Conservation (phyloP, 768 basidiomycete species). For the Termitomyces sp. region DNA sequence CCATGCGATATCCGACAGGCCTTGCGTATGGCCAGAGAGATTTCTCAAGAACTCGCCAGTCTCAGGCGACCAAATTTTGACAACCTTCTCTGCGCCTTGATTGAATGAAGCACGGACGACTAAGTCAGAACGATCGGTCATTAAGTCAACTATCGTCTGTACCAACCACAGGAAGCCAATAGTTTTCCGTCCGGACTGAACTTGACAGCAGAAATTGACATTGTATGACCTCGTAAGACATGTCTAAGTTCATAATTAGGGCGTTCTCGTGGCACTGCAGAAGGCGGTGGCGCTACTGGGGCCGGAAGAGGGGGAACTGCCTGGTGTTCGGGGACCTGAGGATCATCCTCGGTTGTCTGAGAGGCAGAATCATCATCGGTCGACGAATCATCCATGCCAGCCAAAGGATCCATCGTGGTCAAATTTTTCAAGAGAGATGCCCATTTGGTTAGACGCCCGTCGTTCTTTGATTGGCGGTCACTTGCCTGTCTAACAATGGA, state of each 20-base stretch:
- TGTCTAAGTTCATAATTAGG: slow-evolving; percentile 71
- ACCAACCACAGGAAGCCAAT: slow-evolving; percentile 84
- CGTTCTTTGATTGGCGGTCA: slow-evolving; percentile 12
- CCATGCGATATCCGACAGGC: slow-evolving; percentile 88
- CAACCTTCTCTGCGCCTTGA: slow-evolving; percentile 67
- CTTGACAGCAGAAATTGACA: slow-evolving; percentile 83
- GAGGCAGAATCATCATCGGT: slow-evolving; percentile 65
- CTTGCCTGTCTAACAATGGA: slow-evolving; percentile 12
- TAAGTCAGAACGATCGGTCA: slow-evolving; percentile 11
- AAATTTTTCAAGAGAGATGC: slow-evolving; percentile 10
- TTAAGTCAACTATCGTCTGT: slow-evolving; percentile 10
- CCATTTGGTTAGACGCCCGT: slow-evolving; percentile 14
- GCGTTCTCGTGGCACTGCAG: slow-evolving; percentile 32
- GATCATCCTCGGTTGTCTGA: slow-evolving; percentile 83
- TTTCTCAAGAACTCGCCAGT: slow-evolving; percentile 76
- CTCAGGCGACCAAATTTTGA: slow-evolving; percentile 82
- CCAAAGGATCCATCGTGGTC: slow-evolving; percentile 36
- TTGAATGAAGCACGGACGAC: background rate
- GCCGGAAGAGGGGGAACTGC: slow-evolving; percentile 27
- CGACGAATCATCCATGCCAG: slow-evolving; percentile 47
- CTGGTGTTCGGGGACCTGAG: slow-evolving; percentile 63
- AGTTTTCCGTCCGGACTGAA: slow-evolving; percentile 87
- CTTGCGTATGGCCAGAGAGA: slow-evolving; percentile 70
- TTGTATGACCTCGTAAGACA: slow-evolving; percentile 71
- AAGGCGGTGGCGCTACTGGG: slow-evolving; percentile 27